Percentiles rank a stretch among this genome's conserved stretches.
Conservation (phyloP, 1,139 yeast species). For the Protomyces inouyei region DNA sequence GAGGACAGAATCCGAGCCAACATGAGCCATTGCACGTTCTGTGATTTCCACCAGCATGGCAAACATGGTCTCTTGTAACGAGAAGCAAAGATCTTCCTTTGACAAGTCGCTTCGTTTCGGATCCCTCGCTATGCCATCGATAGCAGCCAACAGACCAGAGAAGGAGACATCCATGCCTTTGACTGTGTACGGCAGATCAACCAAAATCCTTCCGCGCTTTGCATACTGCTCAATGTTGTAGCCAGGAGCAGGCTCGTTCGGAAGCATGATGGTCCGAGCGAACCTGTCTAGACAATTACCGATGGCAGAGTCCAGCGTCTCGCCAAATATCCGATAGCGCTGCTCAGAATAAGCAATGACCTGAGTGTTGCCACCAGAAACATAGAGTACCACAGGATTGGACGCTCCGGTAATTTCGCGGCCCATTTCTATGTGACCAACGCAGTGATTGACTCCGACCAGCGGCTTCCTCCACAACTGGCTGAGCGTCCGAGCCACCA, state of each 20-base stretch:
- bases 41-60: conserved; percentile 98
- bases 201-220: conserved; percentile 61
- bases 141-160: conserved; percentile 87
- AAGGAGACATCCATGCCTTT: conserved; percentile 97
- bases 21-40: conserved; percentile 98
- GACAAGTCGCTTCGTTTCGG: conserved; percentile 52
- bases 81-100: conserved; percentile 83
- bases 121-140: conserved; percentile 71
- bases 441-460: conserved; percentile 93
- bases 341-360: conserved; percentile 94
- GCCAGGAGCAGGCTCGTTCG: conserved; percentile 96
- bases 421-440: conserved; percentile 99
- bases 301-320: conserved; percentile 91
- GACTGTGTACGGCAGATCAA: conserved; percentile 85
- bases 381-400: conserved; percentile 92
- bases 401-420: conserved; percentile 92
- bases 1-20: conserved; percentile 77
- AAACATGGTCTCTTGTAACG: conserved; percentile 84
- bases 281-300: conserved; percentile 95
- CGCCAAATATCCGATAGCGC: conserved; percentile 85
- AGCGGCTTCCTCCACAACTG: conserved; percentile 78
- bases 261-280: conserved; percentile 80
- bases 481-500: conserved; percentile 83
- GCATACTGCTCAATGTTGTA: conserved; percentile 95
- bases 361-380: conserved; percentile 97